Percentiles rank a stretch among this genome's conserved stretches.
These are phyloP conservation scores for Claviceps maximensis DNA, from an alignment of 2,329 filamentous ascomycete genomes.

Conservation along the genomic window DNA sequence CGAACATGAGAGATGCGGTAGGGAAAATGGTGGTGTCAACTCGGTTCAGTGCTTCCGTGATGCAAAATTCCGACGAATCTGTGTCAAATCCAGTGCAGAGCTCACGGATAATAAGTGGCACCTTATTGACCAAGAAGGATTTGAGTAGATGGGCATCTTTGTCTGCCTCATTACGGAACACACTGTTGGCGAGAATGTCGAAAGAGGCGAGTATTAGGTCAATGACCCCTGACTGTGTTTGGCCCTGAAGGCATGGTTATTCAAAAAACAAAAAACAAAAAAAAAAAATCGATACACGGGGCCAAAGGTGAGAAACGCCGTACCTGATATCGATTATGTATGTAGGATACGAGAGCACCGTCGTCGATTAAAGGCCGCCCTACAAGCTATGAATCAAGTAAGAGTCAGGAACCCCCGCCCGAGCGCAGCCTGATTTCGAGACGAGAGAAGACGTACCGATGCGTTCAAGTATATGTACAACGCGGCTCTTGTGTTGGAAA, in stretches of 20 bases:
- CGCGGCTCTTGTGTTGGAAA: slow-evolving; percentile 64
- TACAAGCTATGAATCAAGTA: slow-evolving; percentile 46
- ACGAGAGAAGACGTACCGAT: slow-evolving; percentile 38
- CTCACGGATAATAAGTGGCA: slow-evolving; percentile 40
- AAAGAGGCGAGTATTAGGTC: slow-evolving; percentile 83
- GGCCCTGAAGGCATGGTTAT: slow-evolving; percentile 37
- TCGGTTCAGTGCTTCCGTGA: slow-evolving; percentile 60
- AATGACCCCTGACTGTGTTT: slow-evolving; percentile 62
- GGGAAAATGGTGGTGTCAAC: slow-evolving; percentile 68
- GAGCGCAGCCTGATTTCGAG: not conserved
- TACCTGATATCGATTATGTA: slow-evolving; percentile 76
- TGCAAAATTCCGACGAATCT: slow-evolving; percentile 59
- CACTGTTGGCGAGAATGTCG: slow-evolving; percentile 76
- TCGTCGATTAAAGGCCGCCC: slow-evolving; percentile 79
- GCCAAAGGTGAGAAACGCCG: not conserved
- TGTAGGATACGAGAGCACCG: slow-evolving; percentile 58
- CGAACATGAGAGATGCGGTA: slow-evolving; percentile 45
- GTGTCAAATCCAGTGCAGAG: slow-evolving; percentile 46
- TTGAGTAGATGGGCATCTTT: slow-evolving; percentile 59
- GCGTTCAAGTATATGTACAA: slow-evolving; percentile 79
- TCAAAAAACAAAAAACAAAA: not conserved
- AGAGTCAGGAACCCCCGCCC: not conserved
- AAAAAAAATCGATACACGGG: no score
- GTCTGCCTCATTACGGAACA: slow-evolving; percentile 49
- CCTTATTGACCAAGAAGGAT: slow-evolving; percentile 68